Evolutionary conservation across 78 protist genomes (phyloP), one percentile per base, ranked within the genome.

Genomic region (Fonticula alba): DNA sequence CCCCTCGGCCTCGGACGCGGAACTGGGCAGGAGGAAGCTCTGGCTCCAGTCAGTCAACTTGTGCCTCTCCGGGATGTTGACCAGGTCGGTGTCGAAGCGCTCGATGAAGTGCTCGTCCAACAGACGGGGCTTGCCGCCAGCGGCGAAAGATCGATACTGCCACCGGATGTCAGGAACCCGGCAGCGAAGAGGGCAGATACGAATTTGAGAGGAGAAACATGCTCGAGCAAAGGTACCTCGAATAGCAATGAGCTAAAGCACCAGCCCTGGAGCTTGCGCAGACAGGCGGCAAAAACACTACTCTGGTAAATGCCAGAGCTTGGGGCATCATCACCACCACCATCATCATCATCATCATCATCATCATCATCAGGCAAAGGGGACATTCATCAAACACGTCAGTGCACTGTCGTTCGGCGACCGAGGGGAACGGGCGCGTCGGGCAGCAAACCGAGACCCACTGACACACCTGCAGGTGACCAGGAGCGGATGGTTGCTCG

Each of bases 101-200:
- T 91, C 95, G 37, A 91, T 87, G 63, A 91, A 87, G 46, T 90
- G 94, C 73, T 85, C 94, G 68, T 91, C 84, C 20, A 75, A 72
- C 50, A 72, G 59, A 3, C 97, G 74, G 26, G 37, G 36, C 63
- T 75, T 61, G 68, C 70, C 61, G 26, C 65, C 55, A n/a, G n/a
- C n/a, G 1, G 63, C 73, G n/a, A 49, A 68, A 50, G 54, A 26
- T 26, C 57, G 46, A 26, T 68, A 56, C 73, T 68, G 65, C 7
- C n/a, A 7, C 15, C 27, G 51, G 22, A 15, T 26, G 27, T 13
- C 32, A 40, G 10, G 43, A 33, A 56, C 13, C 61, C 27, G 9
- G 19, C 62, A 58, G 43, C 27, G 43, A 38, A 7, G 43, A n/a
- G n/a, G n/a, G n/a, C n/a, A n/a, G n/a, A n/a, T n/a, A n/a, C n/a